These are phyloP conservation scores for Pleomassaria siparia DNA, from an alignment of 2,329 filamentous ascomycete genomes.

Conservation along the genomic window DNA sequence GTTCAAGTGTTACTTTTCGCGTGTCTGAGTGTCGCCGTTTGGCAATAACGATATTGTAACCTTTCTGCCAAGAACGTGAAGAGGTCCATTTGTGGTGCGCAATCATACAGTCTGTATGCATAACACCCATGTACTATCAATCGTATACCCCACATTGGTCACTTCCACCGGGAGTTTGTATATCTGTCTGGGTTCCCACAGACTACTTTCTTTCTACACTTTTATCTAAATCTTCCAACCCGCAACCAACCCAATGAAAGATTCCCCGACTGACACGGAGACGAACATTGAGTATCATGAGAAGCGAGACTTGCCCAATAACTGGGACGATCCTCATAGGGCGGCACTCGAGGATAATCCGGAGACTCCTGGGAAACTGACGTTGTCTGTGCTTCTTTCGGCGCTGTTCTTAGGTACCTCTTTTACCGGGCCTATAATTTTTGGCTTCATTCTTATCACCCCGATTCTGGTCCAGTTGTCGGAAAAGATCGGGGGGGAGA, in stretches of 20 bases:
- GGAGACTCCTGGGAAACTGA: slow-evolving; percentile 13
- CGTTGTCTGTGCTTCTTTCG: slow-evolving; percentile 15
- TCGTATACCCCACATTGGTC: too few relatives aligned
- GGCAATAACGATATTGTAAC: too few relatives aligned
- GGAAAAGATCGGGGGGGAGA: slow-evolving; percentile 15
- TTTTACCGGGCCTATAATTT: slow-evolving; percentile 22
- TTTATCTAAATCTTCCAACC: neutral
- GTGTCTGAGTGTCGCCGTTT: too few relatives aligned
- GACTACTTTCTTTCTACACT: neutral
- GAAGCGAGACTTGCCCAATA: slow-evolving; percentile 3
- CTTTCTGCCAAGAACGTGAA: too few relatives aligned
- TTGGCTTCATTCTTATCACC: slow-evolving; percentile 21
- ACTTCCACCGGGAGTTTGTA: too few relatives aligned
- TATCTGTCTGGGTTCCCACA: neutral
- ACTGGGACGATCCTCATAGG: slow-evolving; percentile 16
- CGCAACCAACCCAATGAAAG: slow-evolving; percentile 2
- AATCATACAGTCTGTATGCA: too few relatives aligned
- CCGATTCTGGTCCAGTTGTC: slow-evolving; percentile 21
- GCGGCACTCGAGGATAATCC: slow-evolving; percentile 20
- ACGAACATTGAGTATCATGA: slow-evolving; percentile 1
- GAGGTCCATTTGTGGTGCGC: too few relatives aligned
- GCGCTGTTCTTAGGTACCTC: slow-evolving; percentile 23
- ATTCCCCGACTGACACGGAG: neutral
- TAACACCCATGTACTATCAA: too few relatives aligned
- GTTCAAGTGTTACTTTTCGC: too few relatives aligned